Evolutionary conservation across 257 asterid species (phyloP).

Genomic region (Eustoma russellianum): DNA sequence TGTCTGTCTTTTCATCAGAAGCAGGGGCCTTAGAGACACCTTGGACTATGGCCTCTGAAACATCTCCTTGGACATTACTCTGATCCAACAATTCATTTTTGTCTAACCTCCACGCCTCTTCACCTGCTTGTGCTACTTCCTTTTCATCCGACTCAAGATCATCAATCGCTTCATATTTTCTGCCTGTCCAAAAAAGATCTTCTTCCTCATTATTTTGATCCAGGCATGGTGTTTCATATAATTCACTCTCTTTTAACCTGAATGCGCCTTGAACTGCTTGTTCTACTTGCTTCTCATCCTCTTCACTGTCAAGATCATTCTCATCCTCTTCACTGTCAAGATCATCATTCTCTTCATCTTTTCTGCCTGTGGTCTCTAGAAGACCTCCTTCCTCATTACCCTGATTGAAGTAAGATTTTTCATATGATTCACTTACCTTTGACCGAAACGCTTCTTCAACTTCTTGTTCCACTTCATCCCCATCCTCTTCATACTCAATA

Average conservation of each 20-base stretch:
- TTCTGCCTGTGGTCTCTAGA: background rate
- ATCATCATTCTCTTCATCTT: slow-evolving; percentile 2
- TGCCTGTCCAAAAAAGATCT: slow-evolving; percentile 8
- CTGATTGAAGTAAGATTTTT: slow-evolving; percentile 8
- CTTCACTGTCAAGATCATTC: slow-evolving; percentile 18
- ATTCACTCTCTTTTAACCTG: slow-evolving; percentile 19
- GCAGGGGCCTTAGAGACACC: slow-evolving; percentile 19
- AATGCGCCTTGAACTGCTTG: no score
- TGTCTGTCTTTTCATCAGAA: slow-evolving; percentile 21
- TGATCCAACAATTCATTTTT: slow-evolving; percentile 24
- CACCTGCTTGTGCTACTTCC: slow-evolving; percentile 18
- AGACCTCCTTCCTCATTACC: background rate
- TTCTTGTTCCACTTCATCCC: slow-evolving; percentile 17
- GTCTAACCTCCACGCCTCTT: slow-evolving; percentile 15
- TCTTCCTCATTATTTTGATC: slow-evolving; percentile 19
- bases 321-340: no score
- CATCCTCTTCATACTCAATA: slow-evolving; percentile 19
- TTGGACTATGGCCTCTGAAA: slow-evolving; percentile 8
- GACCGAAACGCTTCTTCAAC: slow-evolving; percentile 15
- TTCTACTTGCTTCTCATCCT: slow-evolving; percentile 22
- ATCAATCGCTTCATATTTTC: background rate
- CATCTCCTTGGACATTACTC: slow-evolving; percentile 16
- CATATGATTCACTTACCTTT: slow-evolving; percentile 23
- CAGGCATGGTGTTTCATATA: slow-evolving; percentile 16
- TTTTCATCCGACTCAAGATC: slow-evolving; percentile 18